A percentile compares a stretch with the other conserved stretches of the same genome.
Evolutionary conservation across 1,284 basidiomycete genomes (phyloP).

Genomic region (Cystobasidium slooffiae): DNA sequence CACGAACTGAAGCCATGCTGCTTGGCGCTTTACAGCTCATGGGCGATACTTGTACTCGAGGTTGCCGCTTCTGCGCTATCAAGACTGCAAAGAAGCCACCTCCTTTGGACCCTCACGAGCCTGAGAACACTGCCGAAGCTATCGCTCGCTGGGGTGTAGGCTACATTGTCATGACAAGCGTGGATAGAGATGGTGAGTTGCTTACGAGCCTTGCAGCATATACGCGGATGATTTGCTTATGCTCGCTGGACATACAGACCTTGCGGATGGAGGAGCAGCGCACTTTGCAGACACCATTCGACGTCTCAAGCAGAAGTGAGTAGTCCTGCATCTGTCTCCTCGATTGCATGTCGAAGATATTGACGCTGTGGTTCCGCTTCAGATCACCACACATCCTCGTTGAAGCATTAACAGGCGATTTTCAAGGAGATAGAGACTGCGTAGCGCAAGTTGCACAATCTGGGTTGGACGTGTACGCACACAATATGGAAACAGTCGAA

Average conservation of each 20-base stretch:
- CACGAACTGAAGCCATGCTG: neutral
- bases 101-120: slow-evolving; percentile 93
- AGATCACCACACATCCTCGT: slow-evolving; percentile 94
- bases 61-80: slow-evolving; percentile 96
- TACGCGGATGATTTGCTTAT: neutral
- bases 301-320: slow-evolving; percentile 92
- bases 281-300: slow-evolving; percentile 94
- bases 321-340: slow-evolving; percentile 11
- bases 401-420: slow-evolving; percentile 96
- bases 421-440: slow-evolving; percentile 74
- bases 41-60: slow-evolving; percentile 99
- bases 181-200: slow-evolving; percentile 86
- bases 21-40: slow-evolving; percentile 69
- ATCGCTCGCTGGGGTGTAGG: slow-evolving; percentile 97
- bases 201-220: neutral
- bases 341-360: neutral
- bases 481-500: slow-evolving; percentile 96
- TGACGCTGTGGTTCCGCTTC: slow-evolving; percentile 20
- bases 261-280: slow-evolving; percentile 85
- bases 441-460: slow-evolving; percentile 85
- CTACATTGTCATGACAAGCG: slow-evolving; percentile 96
- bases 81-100: slow-evolving; percentile 89
- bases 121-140: slow-evolving; percentile 97
- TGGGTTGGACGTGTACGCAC: slow-evolving; percentile 96
- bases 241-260: slow-evolving; percentile 63